Base-by-base conservation (phyloP, 1,139 yeast genomes). In the Magnusiomyces tetraspermus region DNA sequence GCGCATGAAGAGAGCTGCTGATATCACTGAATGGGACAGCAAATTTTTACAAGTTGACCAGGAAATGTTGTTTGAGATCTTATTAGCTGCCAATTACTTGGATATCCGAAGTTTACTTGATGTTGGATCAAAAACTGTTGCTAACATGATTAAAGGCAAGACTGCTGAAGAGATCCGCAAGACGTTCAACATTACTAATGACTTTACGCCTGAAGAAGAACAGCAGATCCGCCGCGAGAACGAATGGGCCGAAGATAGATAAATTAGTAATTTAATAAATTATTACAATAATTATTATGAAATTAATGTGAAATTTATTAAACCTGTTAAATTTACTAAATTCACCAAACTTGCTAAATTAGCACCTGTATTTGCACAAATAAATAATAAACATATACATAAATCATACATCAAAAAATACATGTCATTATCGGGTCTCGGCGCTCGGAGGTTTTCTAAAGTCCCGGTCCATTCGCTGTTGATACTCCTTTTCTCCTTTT, bases 121-220 rank as follows among this genome's bases (percentile, higher is more conserved):
- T 64, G 87, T 96, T 13, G 97, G 97, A 10, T 92, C 98, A 71
- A 94, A 94, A 71, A 87, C 90, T 47, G 97, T 92, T 49, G 98
- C 99, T 51, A 96, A 90, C 68, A 90, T 92, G 97, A 94, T 92
- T 67, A 84, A 90, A 71, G 94, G 95, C 53, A 89, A 94, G 72
- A 78, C 90, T 1, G 97, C 98, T 5, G 97, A 90, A 68, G 98
- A 94, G 70, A 88, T 94, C 64, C 82, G 98, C 70, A 85, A 88
- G 69, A 87, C 95, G 1, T 94, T 94, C 75, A 94, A 94, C 70
- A 94, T 94, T 62, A 94, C 85, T 56, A 88, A 90, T 67, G 98
- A 94, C 69, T 92, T 94, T 71, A 86, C 95, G 42, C 96, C 97
- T 2, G 98, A 94, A 68, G 98, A 94, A 70, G 98, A 92, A 72